Evolutionary conservation across 805 yeast species (phyloP).

Genomic region (Zygoascus biomembranicola): DNA sequence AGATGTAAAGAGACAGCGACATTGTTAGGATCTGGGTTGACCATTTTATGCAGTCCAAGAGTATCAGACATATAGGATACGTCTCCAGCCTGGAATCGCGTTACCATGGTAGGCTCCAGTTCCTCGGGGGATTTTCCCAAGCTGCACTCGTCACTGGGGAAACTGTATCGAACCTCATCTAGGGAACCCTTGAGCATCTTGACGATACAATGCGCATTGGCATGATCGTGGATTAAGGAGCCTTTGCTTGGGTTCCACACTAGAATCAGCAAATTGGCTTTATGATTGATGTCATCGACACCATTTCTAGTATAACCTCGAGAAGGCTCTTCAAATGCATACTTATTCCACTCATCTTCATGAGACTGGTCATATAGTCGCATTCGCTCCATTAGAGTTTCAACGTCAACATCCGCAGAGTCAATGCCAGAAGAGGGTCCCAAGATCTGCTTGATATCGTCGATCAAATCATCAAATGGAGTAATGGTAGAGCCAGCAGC

Average conservation of each 20-base stretch:
- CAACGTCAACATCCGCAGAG: conserved; percentile 47
- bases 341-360: conserved; percentile 49
- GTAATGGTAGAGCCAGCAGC: neutral
- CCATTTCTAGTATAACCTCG: conserved; percentile 60
- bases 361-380: conserved; percentile 32
- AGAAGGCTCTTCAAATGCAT: conserved; percentile 45
- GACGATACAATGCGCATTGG: conserved; percentile 70
- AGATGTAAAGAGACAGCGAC: conserved; percentile 58
- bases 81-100: conserved; percentile 27
- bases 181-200: conserved; percentile 55
- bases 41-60: conserved; percentile 58
- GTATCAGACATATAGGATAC: conserved; percentile 60
- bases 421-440: conserved; percentile 32
- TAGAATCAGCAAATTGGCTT: conserved; percentile 57
- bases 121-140: conserved; percentile 18
- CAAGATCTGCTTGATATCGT: conserved; percentile 27
- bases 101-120: conserved; percentile 22
- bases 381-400: conserved; percentile 38
- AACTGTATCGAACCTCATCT: conserved; percentile 47
- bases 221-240: conserved; percentile 66
- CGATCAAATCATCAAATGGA: conserved; percentile 21
- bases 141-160: conserved; percentile 32
- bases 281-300: conserved; percentile 58
- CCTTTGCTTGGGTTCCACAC: conserved; percentile 66
- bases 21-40: conserved; percentile 37